Evolutionary conservation across 2,329 filamentous ascomycete species (phyloP), one percentile per base, ranked within the genome.

Genomic region (Bipolaris zeicola): DNA sequence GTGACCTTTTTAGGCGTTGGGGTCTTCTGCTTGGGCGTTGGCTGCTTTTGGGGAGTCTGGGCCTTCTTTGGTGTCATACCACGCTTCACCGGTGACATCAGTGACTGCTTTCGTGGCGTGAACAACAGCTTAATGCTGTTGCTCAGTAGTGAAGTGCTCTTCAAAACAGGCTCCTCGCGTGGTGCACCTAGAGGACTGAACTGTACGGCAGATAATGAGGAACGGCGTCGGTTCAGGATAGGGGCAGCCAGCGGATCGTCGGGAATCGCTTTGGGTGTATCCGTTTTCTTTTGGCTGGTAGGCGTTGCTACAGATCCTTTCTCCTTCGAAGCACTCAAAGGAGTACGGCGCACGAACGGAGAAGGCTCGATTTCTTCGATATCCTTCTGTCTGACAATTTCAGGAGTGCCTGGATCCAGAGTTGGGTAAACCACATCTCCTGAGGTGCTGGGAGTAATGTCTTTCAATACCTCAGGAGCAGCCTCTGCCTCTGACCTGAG

Each of bases 51-150:
- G 24, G 76, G 74, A 20, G 71, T 75, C 33, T 71, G 66, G 3
- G 68, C 61, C 50, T 71, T 74, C 58, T 76, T 77, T 6, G 75
- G 74, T 2, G 73, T 75, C 56, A 69, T 61, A 22, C 70, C 67
- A 28, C 73, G 70, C 61, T 79, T 79, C 6, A 77, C 60, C 2
- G 80, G 80, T 13, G 80, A 81, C 8, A 73, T 59, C 16, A 74
- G 60, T 5, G 72, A 73, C 56, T 82, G 79, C 60, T 82, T 82
- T 42, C 80, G 70, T 5, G 80, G 80, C 0, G 80, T 82, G 0
- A 78, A 79, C 48, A 82, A 72, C 14, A 80, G 68, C 55, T 78
- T 81, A 64, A 82, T 80, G 36, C 74, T 80, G 56, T 80, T 78
- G 6, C 74, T 70, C 20, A 80, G 54, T 24, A 75, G 28, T n/a